These are phyloP conservation scores for Daldinia eschscholtzii DNA, from an alignment of 2,329 filamentous ascomycete genomes.

Conservation along the genomic window DNA sequence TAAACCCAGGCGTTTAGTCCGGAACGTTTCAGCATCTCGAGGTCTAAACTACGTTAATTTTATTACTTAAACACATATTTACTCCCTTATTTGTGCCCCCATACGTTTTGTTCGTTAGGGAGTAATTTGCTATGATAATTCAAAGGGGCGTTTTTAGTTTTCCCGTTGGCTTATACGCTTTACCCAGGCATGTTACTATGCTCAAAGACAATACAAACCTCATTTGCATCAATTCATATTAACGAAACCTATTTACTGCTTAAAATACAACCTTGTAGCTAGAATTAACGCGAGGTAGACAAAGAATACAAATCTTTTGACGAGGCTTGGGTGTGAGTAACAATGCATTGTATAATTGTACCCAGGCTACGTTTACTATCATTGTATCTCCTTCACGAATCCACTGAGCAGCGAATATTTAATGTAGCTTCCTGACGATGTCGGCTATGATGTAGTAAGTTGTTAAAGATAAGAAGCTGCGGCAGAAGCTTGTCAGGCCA, in stretches of 20 bases:
- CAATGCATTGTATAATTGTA: slow-evolving; percentile 3
- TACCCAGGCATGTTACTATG: background rate
- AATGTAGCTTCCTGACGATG: background rate
- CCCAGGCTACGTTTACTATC: background rate
- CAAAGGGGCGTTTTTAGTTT: background rate
- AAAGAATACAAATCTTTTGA: background rate
- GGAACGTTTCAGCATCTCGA: background rate
- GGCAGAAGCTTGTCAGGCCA: background rate
- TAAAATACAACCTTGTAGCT: background rate
- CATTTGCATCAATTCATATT: background rate
- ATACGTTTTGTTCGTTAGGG: background rate
- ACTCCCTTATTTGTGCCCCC: background rate
- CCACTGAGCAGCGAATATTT: background rate
- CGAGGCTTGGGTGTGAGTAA: background rate
- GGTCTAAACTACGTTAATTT: too few species aligned
- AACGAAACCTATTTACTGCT: background rate
- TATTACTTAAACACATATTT: background rate
- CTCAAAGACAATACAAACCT: background rate
- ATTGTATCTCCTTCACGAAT: background rate
- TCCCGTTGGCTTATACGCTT: background rate
- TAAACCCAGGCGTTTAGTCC: background rate
- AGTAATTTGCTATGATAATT: background rate
- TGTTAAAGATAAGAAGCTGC: background rate
- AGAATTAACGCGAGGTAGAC: background rate
- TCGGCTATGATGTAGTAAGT: background rate